Evolutionary conservation across 208 protist genomes (phyloP).

Genomic region (Trypanosomatidae sp.): DNA sequence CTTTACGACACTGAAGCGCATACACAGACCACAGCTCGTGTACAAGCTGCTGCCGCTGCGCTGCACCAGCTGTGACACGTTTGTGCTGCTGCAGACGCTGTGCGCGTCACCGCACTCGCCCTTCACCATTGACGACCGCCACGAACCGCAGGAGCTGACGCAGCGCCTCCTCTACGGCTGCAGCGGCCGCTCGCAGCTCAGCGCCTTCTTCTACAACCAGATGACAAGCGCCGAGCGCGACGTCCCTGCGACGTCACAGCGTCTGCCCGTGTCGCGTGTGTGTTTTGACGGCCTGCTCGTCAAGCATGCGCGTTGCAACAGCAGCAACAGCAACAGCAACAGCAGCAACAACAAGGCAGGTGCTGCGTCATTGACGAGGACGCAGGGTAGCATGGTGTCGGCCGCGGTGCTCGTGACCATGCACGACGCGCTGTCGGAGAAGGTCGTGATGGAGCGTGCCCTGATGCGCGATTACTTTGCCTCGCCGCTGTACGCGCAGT

Average conservation of each 20-base stretch:
- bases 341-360: not conserved
- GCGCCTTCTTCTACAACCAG: constrained; percentile 45
- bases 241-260: constrained; percentile 24
- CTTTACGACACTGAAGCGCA: constrained; percentile 29
- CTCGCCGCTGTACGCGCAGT: constrained; percentile 21
- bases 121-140: constrained; percentile 48
- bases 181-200: constrained; percentile 21
- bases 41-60: constrained; percentile 75
- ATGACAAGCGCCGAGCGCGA: constrained; percentile 19
- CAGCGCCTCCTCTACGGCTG: constrained; percentile 31
- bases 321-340: not conserved
- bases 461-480: constrained; percentile 54
- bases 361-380: not conserved
- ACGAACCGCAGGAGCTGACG: constrained; percentile 31
- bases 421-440: constrained; percentile 26
- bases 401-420: constrained; percentile 40
- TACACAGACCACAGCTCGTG: constrained; percentile 66
- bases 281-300: constrained; percentile 48
- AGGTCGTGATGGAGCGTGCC: constrained; percentile 16
- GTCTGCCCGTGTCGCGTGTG: constrained; percentile 33
- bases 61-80: constrained; percentile 40
- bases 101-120: constrained; percentile 34
- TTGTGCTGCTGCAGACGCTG: constrained; percentile 50
- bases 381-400: not conserved
- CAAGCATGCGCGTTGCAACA: not conserved